Evolutionary conservation across 352 stramenopile genomes (phyloP).

Genomic region (Hyaloperonospora arabidopsidis): DNA sequence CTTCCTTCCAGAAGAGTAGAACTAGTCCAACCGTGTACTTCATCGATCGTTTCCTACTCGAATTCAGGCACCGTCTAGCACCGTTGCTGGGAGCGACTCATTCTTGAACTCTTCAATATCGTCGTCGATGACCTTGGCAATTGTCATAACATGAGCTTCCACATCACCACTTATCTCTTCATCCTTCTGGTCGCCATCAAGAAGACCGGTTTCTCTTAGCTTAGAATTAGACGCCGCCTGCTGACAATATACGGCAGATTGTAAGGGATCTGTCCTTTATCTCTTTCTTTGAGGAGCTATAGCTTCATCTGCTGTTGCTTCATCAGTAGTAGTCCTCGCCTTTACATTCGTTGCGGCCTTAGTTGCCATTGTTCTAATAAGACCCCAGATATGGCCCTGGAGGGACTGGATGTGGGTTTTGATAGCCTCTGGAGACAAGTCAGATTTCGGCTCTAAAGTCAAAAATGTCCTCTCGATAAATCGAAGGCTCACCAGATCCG

Average conservation of each 20-base stretch:
- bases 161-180: no score
- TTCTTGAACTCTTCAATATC: no score
- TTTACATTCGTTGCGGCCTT: background rate
- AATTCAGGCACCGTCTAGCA: no score
- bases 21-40: background rate
- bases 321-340: background rate
- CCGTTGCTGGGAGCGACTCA: background rate
- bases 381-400: background rate
- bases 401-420: background rate
- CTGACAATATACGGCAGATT: no score
- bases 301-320: background rate
- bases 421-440: background rate
- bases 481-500: background rate
- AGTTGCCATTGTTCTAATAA: background rate
- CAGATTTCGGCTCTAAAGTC: background rate
- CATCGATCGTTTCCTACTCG: background rate
- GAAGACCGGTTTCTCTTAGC: no score
- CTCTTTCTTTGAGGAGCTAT: background rate
- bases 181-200: no score
- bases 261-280: background rate
- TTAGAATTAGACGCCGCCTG: no score
- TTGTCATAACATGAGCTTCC: no score
- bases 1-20: background rate
- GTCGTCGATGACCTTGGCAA: no score
- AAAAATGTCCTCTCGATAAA: background rate